Evolutionary conservation across 2,329 filamentous ascomycete species (phyloP), one percentile per base, ranked within the genome.

Genomic region (Teratosphaeria viscida): DNA sequence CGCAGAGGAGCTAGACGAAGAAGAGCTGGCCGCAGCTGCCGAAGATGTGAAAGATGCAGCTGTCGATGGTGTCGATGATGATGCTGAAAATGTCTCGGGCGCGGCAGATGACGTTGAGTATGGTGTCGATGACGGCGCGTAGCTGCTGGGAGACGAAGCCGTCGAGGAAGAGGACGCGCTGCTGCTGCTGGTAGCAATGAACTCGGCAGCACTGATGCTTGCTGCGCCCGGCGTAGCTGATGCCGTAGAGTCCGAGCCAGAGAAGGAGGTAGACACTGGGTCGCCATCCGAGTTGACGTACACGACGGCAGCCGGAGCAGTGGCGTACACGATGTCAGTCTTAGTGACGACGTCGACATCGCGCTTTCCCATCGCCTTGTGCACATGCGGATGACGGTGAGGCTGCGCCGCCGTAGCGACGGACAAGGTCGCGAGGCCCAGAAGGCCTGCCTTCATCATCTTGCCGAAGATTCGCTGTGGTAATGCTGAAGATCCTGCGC

Each of bases 251-350:
- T 32, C n/a, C 14, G 14, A 37, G 37, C 26, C 26, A 10, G 14
- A 19, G 57, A 29, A 54, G 55, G 57, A 57, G 32, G 62, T 70
- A 26, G 75, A 77, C 61, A 84, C 64, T 2, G 78, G 75, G n/a
- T 78, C 75, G 59, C 83, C 83, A 60, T 79, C 70, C 63, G 81
- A 73, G 67, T 88, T 79, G 54, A 87, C 82, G 72, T 82, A 87
- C 66, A 87, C 78, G 32, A 85, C 70, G 26, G 79, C 77, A 56
- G 81, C 75, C 60, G 80, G 74, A 5, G 78, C 75, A 10, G 76
- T 64, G 47, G 78, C 74, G 47, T 77, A 79, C 12, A 76, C 70
- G 58, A 70, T 64, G 49, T 71, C 68, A 53, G 74, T 72, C 54
- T 76, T 65, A n/a, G 63, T 63, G 32, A 62, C 59, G 43, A 63